Conservation (phyloP, 2,329 filamentous ascomycete species). For the Lecanosticta acicola region DNA sequence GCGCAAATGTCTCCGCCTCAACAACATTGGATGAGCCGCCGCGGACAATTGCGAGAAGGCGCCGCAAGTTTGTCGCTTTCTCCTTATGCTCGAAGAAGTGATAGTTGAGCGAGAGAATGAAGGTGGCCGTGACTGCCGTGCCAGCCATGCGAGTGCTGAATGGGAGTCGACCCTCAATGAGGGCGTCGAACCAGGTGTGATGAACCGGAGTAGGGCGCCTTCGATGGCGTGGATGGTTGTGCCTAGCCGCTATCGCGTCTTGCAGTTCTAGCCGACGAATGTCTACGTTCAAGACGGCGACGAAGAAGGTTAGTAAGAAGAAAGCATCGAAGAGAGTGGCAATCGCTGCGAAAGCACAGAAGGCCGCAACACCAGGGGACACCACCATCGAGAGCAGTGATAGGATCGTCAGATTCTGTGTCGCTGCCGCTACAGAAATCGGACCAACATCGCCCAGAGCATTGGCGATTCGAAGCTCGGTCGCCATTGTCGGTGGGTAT, state of each 20-base stretch:
- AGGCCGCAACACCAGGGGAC: conserved; percentile 64
- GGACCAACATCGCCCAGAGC: conserved; percentile 69
- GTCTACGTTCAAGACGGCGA: conserved; percentile 73
- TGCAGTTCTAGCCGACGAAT: conserved; percentile 69
- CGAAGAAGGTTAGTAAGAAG: conserved; percentile 73
- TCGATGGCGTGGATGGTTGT: conserved; percentile 24
- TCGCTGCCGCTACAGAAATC: conserved; percentile 60
- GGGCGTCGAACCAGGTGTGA: conserved; percentile 55
- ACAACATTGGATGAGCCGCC: conserved; percentile 14
- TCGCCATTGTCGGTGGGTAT: conserved; percentile 63
- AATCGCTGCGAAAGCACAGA: conserved; percentile 70
- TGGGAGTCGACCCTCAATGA: conserved; percentile 60
- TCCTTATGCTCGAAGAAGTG: conserved; percentile 65
- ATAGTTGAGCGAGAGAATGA: conserved; percentile 68
- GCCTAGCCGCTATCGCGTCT: conserved; percentile 54
- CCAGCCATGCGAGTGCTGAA: conserved; percentile 70
- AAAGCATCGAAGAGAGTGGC: conserved; percentile 72
- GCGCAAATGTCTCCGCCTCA: conserved; percentile 32
- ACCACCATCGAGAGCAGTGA: conserved; percentile 61
- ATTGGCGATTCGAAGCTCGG: conserved; percentile 63
- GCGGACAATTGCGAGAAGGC: conserved; percentile 27
- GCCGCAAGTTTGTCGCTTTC: conserved; percentile 24
- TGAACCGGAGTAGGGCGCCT: conserved; percentile 25
- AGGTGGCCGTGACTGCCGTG: conserved; percentile 65
- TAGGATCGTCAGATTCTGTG: conserved; percentile 64